Evolutionary conservation across 257 asterid genomes (phyloP), one percentile per base, ranked within the genome.

Genomic region (Mentha longifolia): DNA sequence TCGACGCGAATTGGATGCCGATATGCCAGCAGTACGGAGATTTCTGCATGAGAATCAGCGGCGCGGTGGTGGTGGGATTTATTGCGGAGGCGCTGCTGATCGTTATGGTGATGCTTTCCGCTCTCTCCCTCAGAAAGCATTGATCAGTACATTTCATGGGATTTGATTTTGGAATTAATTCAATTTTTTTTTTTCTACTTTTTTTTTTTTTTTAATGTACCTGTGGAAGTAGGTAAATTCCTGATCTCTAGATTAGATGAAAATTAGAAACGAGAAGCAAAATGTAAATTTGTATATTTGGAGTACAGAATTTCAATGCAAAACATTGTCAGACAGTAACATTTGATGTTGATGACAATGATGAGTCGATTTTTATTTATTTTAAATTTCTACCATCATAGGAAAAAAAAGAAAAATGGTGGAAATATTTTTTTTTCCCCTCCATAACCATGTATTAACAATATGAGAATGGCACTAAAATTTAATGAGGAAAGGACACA

Each of bases 1-100:
- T 85, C 5, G 65, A 39, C 8, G 91, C 92, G 35, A 90, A 88
- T 35, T 88, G 92, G 96, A 63, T 86, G 19, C 81, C 96, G 13
- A 82, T 90, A 25, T 90, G 96, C 70, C 89, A 83, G 9, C 92
- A 90, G 52, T 88, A 79, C 54, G 61, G 15, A 5, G 85, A 84
- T 79, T 90, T 90, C 67, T 90, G 96, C 76, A 82, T 77, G 58
- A 69, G 68, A 68, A 35, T 52, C 9, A 90, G 91, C 39, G 86
- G 85, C 0, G 83, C 95, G 2, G 88, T 88, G 67, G 87, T 84
- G 75, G 91, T 85, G 6, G 77, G 84, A 33, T 81, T 83, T 63
- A 1, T 78, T 14, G 59, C 85, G 7, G 88, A 80, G 72, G 91
- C 76, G 6, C 71, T 83, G 58, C 80, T 79, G 45, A 6, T 79